These are phyloP conservation scores for Epichloe gansuensis DNA, from an alignment of 2,329 filamentous ascomycete species.

Conservation along the genomic window DNA sequence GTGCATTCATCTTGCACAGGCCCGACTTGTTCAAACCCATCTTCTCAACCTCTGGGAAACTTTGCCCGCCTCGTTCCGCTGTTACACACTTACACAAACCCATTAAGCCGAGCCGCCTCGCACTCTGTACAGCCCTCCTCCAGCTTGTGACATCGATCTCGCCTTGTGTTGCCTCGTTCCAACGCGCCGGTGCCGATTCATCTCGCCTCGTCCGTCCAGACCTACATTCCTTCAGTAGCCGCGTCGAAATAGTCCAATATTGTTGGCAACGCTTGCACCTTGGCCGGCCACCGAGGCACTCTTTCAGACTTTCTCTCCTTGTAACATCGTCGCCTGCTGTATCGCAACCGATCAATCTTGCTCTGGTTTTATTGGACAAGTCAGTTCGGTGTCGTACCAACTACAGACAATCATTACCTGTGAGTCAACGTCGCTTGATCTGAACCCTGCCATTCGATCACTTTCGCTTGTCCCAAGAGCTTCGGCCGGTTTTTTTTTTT, in stretches of 20 bases:
- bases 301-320: conserved; percentile 10
- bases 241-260: conserved; percentile 20
- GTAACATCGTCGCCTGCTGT: conserved; percentile 8
- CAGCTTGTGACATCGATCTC: conserved; percentile 17
- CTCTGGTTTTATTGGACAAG: conserved; percentile 2
- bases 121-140: conserved; percentile 4
- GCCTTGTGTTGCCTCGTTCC: conserved; percentile 20
- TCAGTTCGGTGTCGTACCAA: conserved; percentile 16
- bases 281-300: conserved; percentile 20
- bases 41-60: not conserved
- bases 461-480: conserved; percentile 8
- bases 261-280: conserved; percentile 24
- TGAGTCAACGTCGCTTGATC: conserved; percentile 24
- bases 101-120: conserved; percentile 7
- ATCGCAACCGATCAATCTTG: conserved; percentile 3
- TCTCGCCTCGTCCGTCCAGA: conserved; percentile 19
- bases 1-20: not conserved
- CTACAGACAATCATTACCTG: conserved; percentile 16
- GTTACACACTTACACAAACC: conserved; percentile 10
- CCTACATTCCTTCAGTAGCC: conserved; percentile 15
- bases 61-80: conserved; percentile 1
- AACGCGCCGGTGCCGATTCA: conserved; percentile 23
- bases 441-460: conserved; percentile 4
- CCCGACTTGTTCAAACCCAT: not conserved
- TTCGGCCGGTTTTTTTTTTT: not conserved